phyloP scores from a whole-genome alignment of 176 grass and related monocot genomes.

The Triticum aestivum region DNA sequence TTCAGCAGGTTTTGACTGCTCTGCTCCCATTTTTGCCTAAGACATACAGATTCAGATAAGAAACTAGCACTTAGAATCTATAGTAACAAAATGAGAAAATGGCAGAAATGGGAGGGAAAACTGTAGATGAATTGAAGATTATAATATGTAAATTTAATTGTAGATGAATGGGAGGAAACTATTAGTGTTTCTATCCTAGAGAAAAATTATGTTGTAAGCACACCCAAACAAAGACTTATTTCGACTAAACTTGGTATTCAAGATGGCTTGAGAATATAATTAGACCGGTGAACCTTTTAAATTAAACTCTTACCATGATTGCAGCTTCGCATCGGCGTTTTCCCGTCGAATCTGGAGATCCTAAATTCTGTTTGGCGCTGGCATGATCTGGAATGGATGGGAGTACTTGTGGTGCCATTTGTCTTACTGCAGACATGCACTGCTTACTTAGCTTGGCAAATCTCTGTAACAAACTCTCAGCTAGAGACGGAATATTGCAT shows the following conservation, averaged over 20 bases:
- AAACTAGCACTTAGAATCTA: background rate
- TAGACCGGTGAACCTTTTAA: background rate
- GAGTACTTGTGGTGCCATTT: slow-evolving; percentile 64
- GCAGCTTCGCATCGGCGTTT: slow-evolving; percentile 68
- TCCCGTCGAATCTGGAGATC: slow-evolving; percentile 57
- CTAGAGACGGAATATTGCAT: slow-evolving; percentile 72
- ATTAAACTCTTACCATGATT: slow-evolving; percentile 65
- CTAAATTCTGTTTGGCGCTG: slow-evolving; percentile 29
- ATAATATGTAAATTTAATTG: background rate
- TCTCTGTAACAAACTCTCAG: slow-evolving; percentile 77
- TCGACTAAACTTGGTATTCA: background rate
- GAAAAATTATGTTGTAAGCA: background rate
- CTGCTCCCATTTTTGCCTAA: slow-evolving; percentile 87
- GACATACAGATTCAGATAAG: slow-evolving; percentile 11
- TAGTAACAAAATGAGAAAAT: background rate
- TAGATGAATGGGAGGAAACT: background rate
- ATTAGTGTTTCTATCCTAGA: background rate
- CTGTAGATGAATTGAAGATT: background rate
- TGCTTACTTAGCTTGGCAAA: slow-evolving; percentile 66
- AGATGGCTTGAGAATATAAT: background rate
- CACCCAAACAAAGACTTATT: background rate
- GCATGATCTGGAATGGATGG: slow-evolving; percentile 30
- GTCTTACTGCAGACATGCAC: slow-evolving; percentile 60
- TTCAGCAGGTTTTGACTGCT: slow-evolving; percentile 70
- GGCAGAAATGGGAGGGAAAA: background rate